Evolutionary conservation across 2,329 filamentous ascomycete species (phyloP).

Genomic region (Xylariaceae sp.): DNA sequence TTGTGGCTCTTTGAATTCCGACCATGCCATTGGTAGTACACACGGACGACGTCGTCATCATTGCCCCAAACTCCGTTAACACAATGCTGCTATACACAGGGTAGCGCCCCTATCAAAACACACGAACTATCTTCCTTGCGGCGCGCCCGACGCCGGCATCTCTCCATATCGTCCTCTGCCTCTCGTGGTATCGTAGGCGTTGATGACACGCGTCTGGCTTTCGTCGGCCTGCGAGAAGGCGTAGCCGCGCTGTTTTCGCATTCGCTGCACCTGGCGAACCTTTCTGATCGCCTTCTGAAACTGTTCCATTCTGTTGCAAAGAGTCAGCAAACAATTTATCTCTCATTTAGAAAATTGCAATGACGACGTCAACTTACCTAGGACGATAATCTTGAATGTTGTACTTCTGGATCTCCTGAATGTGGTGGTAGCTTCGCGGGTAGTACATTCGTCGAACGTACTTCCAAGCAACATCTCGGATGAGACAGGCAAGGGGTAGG

Average conservation of each 20-base stretch:
- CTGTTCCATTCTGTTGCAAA: slow-evolving; percentile 77
- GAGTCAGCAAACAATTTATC: slow-evolving; percentile 19
- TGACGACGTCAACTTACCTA: slow-evolving; percentile 48
- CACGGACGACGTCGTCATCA: slow-evolving; percentile 20
- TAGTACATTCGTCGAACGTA: slow-evolving; percentile 96
- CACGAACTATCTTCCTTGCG: slow-evolving; percentile 24
- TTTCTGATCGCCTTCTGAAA: slow-evolving; percentile 99
- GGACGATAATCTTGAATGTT: slow-evolving; percentile 99
- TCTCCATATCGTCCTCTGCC: slow-evolving; percentile 90
- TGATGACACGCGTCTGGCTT: slow-evolving; percentile 86
- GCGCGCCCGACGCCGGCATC: slow-evolving; percentile 56
- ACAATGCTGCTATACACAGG: slow-evolving; percentile 14
- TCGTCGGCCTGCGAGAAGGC: slow-evolving; percentile 98
- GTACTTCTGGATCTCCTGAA: slow-evolving; percentile 99
- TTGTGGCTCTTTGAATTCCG: slow-evolving; percentile 5
- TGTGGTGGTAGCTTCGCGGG: slow-evolving; percentile 93
- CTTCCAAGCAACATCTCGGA: slow-evolving; percentile 93
- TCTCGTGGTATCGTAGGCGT: slow-evolving; percentile 95
- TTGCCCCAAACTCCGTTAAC: slow-evolving; percentile 20
- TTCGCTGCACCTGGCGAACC: slow-evolving; percentile 94
- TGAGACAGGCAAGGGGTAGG: slow-evolving; percentile 73
- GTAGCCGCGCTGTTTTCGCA: slow-evolving; percentile 98
- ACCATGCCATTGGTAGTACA: slow-evolving; percentile 17
- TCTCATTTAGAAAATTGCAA: not conserved
- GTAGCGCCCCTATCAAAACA: slow-evolving; percentile 8